Conservation (phyloP, 176 grass and related monocot genomes). For the Pharus latifolius region DNA sequence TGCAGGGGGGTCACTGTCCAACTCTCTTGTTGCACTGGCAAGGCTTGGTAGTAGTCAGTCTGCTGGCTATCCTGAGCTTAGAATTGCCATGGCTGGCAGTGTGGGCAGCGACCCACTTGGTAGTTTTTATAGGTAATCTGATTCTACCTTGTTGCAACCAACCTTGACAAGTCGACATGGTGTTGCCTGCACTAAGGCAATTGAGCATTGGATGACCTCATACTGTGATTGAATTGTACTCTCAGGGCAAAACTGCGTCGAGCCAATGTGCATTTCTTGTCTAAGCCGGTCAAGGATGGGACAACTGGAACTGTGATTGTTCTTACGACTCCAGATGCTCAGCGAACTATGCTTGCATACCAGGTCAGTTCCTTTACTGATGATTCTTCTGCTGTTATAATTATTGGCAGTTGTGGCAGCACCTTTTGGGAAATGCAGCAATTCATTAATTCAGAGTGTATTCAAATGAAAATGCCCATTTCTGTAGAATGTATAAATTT, state of each 20-base stretch:
- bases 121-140: conserved; percentile 74
- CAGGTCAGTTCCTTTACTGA: conserved; percentile 43
- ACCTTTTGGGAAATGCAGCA: neutral
- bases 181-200: neutral
- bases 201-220: conserved; percentile 6
- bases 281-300: conserved; percentile 68
- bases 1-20: conserved; percentile 82
- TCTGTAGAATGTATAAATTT: neutral
- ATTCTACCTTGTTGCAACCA: neutral
- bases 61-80: conserved; percentile 44
- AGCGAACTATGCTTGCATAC: conserved; percentile 94
- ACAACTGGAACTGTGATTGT: conserved; percentile 95
- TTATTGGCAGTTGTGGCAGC: neutral
- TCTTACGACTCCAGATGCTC: conserved; percentile 88
- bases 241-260: conserved; percentile 58
- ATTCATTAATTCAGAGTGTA: neutral
- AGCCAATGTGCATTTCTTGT: conserved; percentile 90
- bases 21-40: conserved; percentile 75
- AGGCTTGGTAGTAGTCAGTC: conserved; percentile 46
- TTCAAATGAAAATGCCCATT: neutral
- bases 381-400: neutral
- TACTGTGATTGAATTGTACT: neutral
- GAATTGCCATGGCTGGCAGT: conserved; percentile 77
- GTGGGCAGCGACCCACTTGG: conserved; percentile 81
- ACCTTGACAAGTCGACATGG: too few relatives aligned